Evolutionary conservation across 179 eudicot genomes (phyloP).

Genomic region (Heliamphora ciliata): DNA sequence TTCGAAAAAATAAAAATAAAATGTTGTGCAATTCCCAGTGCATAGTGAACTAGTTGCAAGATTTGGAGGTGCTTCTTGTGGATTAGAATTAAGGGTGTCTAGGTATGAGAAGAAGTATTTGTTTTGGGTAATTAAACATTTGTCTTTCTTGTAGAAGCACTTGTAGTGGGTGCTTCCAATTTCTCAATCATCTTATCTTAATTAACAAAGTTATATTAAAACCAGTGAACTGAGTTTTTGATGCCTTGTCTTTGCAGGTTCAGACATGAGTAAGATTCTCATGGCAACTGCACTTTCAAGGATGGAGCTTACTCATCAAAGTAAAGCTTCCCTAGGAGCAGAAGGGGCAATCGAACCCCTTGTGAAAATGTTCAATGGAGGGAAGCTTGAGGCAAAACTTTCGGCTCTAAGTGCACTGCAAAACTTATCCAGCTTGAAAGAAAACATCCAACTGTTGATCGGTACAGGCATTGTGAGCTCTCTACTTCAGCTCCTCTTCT

Average conservation of each 20-base stretch:
- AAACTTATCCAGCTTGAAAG: constrained; percentile 44
- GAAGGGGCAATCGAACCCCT: constrained; percentile 69
- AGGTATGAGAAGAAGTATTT: not conserved
- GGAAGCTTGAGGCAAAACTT: constrained; percentile 83
- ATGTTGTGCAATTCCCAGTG: too few species aligned
- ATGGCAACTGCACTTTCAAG: constrained; percentile 81
- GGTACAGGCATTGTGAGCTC: constrained; percentile 57
- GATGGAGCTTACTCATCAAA: constrained; percentile 65
- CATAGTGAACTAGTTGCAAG: not conserved
- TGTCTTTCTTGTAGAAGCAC: too few species aligned
- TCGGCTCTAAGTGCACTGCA: constrained; percentile 62
- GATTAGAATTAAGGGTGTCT: not conserved
- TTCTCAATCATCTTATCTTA: too few species aligned
- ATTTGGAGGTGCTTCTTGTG: constrained; percentile 4
- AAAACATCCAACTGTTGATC: constrained; percentile 45
- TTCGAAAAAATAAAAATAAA: too few species aligned
- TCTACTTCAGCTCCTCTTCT: constrained; percentile 82
- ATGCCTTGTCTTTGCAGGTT: constrained; percentile 38
- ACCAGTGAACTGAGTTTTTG: too few species aligned
- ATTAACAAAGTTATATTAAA: too few species aligned
- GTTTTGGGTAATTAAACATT: not conserved
- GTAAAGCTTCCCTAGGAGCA: constrained; percentile 56
- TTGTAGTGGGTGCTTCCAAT: too few species aligned
- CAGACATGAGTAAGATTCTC: constrained; percentile 86
- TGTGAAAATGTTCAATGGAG: constrained; percentile 67